Conservation (phyloP, 2,329 filamentous ascomycete genomes). For the Trichothecium roseum region DNA sequence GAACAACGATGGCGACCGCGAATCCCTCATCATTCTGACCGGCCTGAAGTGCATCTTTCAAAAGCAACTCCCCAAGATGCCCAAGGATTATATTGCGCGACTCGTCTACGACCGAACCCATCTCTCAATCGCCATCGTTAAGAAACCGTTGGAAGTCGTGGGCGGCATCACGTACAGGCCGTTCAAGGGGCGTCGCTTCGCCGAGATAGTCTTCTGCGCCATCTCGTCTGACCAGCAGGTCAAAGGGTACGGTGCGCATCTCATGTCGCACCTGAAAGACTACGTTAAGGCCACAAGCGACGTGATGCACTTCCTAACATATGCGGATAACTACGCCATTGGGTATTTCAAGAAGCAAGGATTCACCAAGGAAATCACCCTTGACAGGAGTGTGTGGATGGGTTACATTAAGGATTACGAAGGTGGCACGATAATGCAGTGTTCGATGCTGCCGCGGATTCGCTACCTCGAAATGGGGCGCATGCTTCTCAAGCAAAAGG, state of each 20-base stretch:
- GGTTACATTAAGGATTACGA: slow-evolving; percentile 99
- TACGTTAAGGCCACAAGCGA: slow-evolving; percentile 95
- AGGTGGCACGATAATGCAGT: slow-evolving; percentile 98
- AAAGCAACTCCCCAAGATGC: slow-evolving; percentile 98
- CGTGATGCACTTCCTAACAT: slow-evolving; percentile 98
- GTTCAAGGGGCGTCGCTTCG: slow-evolving; percentile 85
- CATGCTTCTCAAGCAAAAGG: slow-evolving; percentile 96
- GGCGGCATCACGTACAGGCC: slow-evolving; percentile 94
- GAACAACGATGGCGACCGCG: slow-evolving; percentile 84
- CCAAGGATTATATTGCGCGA: slow-evolving; percentile 95
- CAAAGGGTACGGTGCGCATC: slow-evolving; percentile 93
- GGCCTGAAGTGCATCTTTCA: slow-evolving; percentile 97
- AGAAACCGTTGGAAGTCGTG: slow-evolving; percentile 90
- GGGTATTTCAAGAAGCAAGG: slow-evolving; percentile 99
- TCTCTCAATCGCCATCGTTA: slow-evolving; percentile 92
- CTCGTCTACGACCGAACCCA: slow-evolving; percentile 96
- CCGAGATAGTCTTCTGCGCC: slow-evolving; percentile 97
- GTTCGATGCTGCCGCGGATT: slow-evolving; percentile 89
- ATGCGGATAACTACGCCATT: slow-evolving; percentile 97
- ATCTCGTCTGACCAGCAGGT: slow-evolving; percentile 97
- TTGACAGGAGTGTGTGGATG: slow-evolving; percentile 91
- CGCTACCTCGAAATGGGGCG: slow-evolving; percentile 87
- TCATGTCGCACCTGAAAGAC: slow-evolving; percentile 97
- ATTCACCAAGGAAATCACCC: slow-evolving; percentile 95
- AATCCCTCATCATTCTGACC: slow-evolving; percentile 88